phyloP scores from a whole-genome alignment of 805 yeast genomes.

The Brettanomyces sp. region DNA sequence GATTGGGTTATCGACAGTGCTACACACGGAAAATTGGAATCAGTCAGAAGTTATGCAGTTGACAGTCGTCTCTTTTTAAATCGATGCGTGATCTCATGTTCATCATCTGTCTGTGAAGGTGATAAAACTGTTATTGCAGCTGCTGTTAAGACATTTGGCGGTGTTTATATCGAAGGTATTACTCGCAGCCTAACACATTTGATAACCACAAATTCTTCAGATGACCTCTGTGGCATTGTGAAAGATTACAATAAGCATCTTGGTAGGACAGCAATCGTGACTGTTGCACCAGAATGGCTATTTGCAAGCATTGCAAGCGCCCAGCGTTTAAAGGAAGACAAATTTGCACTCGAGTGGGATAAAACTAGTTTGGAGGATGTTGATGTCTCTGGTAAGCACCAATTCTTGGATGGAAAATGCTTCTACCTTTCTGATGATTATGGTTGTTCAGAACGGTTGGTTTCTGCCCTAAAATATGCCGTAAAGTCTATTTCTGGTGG shows the following conservation, averaged over 20 bases:
- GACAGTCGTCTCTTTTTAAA: conserved; percentile 59
- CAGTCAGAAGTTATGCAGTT: conserved; percentile 59
- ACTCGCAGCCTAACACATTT: conserved; percentile 74
- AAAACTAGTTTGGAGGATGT: neutral
- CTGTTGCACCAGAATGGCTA: conserved; percentile 76
- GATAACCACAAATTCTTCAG: conserved; percentile 42
- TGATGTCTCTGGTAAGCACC: neutral
- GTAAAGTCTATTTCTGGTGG: conserved; percentile 49
- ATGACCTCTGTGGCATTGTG: conserved; percentile 36
- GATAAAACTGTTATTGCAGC: conserved; percentile 62
- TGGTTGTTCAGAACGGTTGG: conserved; percentile 36
- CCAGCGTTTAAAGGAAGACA: neutral
- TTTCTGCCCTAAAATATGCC: conserved; percentile 30
- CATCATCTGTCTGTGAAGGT: conserved; percentile 46
- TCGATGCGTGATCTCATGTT: conserved; percentile 39
- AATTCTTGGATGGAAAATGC: conserved; percentile 32
- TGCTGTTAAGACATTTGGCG: conserved; percentile 70
- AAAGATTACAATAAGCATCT: conserved; percentile 16
- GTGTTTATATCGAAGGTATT: conserved; percentile 47
- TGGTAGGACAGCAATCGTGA: conserved; percentile 34
- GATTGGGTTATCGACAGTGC: conserved; percentile 51
- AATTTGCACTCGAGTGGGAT: neutral
- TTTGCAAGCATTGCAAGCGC: conserved; percentile 2
- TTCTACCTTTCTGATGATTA: conserved; percentile 51
- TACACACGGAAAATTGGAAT: conserved; percentile 30